Conservation (phyloP, 2,329 filamentous ascomycete species). For the Nemania diffusa region DNA sequence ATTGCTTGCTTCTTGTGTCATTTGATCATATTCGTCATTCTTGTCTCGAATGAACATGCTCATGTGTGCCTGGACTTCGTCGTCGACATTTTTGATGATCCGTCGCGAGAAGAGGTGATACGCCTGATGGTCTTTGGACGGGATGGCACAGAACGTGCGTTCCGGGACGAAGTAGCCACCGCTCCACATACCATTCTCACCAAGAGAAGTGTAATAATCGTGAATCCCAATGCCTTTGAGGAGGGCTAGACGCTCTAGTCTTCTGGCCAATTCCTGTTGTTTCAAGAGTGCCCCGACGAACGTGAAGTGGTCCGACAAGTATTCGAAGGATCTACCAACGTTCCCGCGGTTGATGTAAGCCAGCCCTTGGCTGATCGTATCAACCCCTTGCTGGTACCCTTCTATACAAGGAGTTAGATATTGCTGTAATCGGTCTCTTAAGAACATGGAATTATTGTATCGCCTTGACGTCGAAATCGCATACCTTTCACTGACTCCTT, state of each 20-base stretch:
- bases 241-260: slow-evolving; percentile 70
- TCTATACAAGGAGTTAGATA: slow-evolving; percentile 42
- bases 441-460: neutral
- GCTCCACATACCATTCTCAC: slow-evolving; percentile 73
- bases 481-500: slow-evolving; percentile 55
- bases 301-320: slow-evolving; percentile 84
- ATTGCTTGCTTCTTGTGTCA: slow-evolving; percentile 68
- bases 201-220: slow-evolving; percentile 81
- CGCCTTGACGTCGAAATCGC: neutral
- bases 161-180: slow-evolving; percentile 71
- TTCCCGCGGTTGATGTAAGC: slow-evolving; percentile 68
- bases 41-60: slow-evolving; percentile 71
- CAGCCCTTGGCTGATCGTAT: slow-evolving; percentile 62
- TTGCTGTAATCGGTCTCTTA: neutral
- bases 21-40: slow-evolving; percentile 71
- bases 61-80: slow-evolving; percentile 80
- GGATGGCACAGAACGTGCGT: slow-evolving; percentile 83
- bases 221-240: slow-evolving; percentile 74
- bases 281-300: slow-evolving; percentile 85
- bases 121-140: slow-evolving; percentile 59
- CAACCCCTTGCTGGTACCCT: slow-evolving; percentile 61
- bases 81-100: slow-evolving; percentile 71
- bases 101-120: slow-evolving; percentile 59
- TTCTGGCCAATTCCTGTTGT: slow-evolving; percentile 74
- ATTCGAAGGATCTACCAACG: slow-evolving; percentile 75